Evolutionary conservation across 2,329 filamentous ascomycete genomes (phyloP).

Genomic region (Phyllosticta citribraziliensis): DNA sequence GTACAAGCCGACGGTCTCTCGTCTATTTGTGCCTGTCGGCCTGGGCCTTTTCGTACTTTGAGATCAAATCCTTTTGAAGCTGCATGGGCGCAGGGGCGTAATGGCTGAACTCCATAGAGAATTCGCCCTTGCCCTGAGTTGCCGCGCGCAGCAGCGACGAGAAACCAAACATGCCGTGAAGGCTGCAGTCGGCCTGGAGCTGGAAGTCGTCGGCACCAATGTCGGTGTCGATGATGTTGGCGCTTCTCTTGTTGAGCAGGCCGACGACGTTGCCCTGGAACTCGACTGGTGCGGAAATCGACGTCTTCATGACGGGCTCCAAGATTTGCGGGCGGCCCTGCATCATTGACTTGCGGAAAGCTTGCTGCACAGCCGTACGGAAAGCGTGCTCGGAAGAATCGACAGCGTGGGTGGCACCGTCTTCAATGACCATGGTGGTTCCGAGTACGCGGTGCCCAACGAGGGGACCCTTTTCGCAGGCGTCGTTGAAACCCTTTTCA

Average conservation of each 20-base stretch:
- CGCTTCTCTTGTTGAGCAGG: slow-evolving; percentile 91
- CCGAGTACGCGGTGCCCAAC: slow-evolving; percentile 91
- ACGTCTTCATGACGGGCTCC: slow-evolving; percentile 97
- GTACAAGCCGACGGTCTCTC: neutral
- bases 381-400: slow-evolving; percentile 97
- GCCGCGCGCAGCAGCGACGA: slow-evolving; percentile 81
- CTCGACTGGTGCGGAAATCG: slow-evolving; percentile 89
- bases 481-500: slow-evolving; percentile 82
- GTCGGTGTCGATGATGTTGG: slow-evolving; percentile 90
- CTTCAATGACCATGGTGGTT: slow-evolving; percentile 82
- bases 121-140: slow-evolving; percentile 97
- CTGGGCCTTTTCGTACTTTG: slow-evolving; percentile 58
- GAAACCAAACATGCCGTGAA: slow-evolving; percentile 98
- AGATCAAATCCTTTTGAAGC: slow-evolving; percentile 68
- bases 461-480: slow-evolving; percentile 77
- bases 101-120: slow-evolving; percentile 97
- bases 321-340: slow-evolving; percentile 74
- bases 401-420: slow-evolving; percentile 93
- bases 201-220: slow-evolving; percentile 92
- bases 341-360: slow-evolving; percentile 88
- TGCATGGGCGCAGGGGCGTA: slow-evolving; percentile 81
- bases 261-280: slow-evolving; percentile 96
- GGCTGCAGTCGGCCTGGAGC: slow-evolving; percentile 77
- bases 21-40: slow-evolving; percentile 45
- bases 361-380: slow-evolving; percentile 87